Conservation (phyloP, 257 asterid species). For the Parsonsia alboflavescens region DNA sequence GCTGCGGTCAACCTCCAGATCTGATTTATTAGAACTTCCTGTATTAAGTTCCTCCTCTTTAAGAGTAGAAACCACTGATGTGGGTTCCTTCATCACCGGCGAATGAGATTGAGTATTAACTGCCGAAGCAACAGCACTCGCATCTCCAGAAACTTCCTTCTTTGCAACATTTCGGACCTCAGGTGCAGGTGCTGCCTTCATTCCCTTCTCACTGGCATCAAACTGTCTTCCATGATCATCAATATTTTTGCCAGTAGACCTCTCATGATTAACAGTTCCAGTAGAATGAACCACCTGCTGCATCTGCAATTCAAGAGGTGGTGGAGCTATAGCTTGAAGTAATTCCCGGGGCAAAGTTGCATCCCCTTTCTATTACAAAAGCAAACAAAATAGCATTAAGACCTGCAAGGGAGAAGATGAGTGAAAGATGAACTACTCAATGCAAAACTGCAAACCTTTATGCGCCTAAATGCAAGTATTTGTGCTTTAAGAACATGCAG, state of each 20-base stretch:
- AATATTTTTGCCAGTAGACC: slow-evolving; percentile 38
- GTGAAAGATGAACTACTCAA: neutral
- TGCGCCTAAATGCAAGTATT: slow-evolving; percentile 95
- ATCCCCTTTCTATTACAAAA: slow-evolving; percentile 78
- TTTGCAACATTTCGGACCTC: slow-evolving; percentile 37
- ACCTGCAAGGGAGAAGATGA: slow-evolving; percentile 11
- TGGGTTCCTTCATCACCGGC: slow-evolving; percentile 45
- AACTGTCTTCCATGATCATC: slow-evolving; percentile 47
- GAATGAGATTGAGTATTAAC: slow-evolving; percentile 36
- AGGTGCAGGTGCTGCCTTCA: slow-evolving; percentile 35
- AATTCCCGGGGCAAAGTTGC: slow-evolving; percentile 83
- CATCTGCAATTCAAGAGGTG: slow-evolving; percentile 63
- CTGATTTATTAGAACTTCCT: slow-evolving; percentile 46
- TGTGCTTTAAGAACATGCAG: slow-evolving; percentile 95
- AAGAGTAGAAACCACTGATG: slow-evolving; percentile 45
- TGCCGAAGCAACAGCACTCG: slow-evolving; percentile 34
- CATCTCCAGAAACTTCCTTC: slow-evolving; percentile 57
- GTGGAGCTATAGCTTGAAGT: slow-evolving; percentile 88
- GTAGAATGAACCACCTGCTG: slow-evolving; percentile 45
- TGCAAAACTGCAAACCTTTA: slow-evolving; percentile 61
- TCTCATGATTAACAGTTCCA: slow-evolving; percentile 49
- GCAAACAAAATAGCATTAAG: slow-evolving; percentile 18
- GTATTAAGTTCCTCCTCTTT: slow-evolving; percentile 65
- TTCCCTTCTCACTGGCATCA: slow-evolving; percentile 56
- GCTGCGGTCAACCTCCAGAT: slow-evolving; percentile 52